A percentile compares a stretch with the other conserved stretches of the same genome.
These are phyloP conservation scores for Anthoceros angustus DNA, from an alignment of 225 moss, liverwort and hornwort genomes.

Conservation along the genomic window DNA sequence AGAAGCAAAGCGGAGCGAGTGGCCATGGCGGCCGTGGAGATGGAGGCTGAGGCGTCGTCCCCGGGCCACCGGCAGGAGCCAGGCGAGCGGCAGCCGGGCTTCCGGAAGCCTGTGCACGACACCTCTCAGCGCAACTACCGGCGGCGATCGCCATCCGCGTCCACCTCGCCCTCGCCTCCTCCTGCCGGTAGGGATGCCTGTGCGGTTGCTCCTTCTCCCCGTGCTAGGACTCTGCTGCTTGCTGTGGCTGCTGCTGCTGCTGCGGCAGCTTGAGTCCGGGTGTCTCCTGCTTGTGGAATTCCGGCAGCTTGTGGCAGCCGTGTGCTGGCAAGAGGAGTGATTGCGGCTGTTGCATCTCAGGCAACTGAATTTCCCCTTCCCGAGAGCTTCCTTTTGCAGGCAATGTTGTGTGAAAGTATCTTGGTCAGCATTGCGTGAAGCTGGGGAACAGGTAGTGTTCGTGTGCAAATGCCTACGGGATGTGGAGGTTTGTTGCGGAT, in stretches of 20 bases:
- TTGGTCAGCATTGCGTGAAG: too few species aligned
- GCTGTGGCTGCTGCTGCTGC: not conserved
- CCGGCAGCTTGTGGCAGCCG: too few species aligned
- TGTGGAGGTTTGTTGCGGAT: too few species aligned
- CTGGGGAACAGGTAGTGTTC: too few species aligned
- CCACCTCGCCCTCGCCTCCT: not conserved
- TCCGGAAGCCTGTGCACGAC: not conserved
- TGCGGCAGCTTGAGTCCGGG: not conserved
- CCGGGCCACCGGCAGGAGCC: not conserved
- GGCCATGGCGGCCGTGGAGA: not conserved
- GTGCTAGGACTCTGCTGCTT: not conserved
- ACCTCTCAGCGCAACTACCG: constrained; percentile 2
- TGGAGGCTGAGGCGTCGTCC: not conserved
- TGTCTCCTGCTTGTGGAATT: not conserved
- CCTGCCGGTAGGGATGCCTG: not conserved
- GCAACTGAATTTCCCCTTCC: too few species aligned
- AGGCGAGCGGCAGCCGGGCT: not conserved
- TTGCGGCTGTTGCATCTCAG: too few species aligned
- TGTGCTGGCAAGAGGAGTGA: too few species aligned
- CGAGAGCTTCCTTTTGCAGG: too few species aligned
- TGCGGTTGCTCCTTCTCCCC: not conserved
- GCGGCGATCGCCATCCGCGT: not conserved
- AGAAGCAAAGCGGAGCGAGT: too few species aligned
- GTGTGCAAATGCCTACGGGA: too few species aligned
- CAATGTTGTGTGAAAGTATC: too few species aligned